Evolutionary conservation across 2,329 filamentous ascomycete genomes (phyloP).

Genomic region (Cladosporium colombiae): DNA sequence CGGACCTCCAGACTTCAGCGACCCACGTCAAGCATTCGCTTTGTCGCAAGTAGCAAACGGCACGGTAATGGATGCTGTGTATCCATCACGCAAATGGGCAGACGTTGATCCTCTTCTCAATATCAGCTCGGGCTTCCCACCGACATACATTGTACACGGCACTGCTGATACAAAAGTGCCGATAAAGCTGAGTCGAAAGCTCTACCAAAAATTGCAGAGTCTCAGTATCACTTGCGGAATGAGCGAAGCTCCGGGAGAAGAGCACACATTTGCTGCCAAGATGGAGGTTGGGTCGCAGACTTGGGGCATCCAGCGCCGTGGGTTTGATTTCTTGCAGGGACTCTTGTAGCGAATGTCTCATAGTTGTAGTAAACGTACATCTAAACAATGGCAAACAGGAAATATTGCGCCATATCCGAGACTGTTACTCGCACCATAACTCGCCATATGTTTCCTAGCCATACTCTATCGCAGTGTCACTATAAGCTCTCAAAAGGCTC

Average conservation of each 20-base stretch:
- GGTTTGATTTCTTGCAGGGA: neutral
- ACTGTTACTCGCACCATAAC: neutral
- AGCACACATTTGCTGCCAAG: neutral
- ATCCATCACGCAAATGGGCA: neutral
- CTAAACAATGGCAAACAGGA: neutral
- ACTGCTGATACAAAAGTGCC: constrained; percentile 1
- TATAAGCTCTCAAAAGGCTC: neutral
- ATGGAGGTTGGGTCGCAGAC: neutral
- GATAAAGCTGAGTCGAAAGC: neutral
- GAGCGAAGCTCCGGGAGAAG: neutral
- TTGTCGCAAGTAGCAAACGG: neutral
- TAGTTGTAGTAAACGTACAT: neutral
- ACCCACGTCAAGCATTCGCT: constrained; percentile 16
- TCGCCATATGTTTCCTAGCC: neutral
- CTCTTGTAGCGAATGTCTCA: neutral
- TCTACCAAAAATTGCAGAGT: neutral
- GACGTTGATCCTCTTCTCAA: constrained; percentile 3
- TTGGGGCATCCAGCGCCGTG: neutral
- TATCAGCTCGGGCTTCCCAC: neutral
- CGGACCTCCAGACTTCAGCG: constrained; percentile 21
- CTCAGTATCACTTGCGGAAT: neutral
- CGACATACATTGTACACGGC: neutral
- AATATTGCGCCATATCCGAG: neutral
- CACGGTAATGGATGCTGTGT: constrained; percentile 1
- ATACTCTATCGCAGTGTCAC: neutral